A percentile compares a stretch with the other conserved stretches of the same genome.
Evolutionary conservation across 2,329 filamentous ascomycete genomes (phyloP).

Genomic region (Penicillium sp.): DNA sequence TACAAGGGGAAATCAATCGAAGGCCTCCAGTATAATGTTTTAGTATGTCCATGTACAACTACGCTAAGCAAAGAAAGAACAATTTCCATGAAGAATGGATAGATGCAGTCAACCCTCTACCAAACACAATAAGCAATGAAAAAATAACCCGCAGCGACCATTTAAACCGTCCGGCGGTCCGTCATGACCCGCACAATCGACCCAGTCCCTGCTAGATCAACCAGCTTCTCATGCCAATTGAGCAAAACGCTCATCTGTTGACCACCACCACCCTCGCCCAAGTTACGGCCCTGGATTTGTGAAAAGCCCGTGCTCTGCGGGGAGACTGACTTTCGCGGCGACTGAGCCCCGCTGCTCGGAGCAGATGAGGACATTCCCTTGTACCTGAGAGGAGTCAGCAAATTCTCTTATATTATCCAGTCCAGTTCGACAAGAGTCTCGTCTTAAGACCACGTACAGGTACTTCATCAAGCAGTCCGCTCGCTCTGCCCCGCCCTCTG

Average conservation of each 20-base stretch:
- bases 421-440: too few relatives aligned
- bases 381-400: slow-evolving; percentile 54
- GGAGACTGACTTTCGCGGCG: slow-evolving; percentile 51
- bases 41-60: slow-evolving; percentile 24
- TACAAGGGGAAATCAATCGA: slow-evolving; percentile 4
- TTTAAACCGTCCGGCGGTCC: slow-evolving; percentile 79
- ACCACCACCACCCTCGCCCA: slow-evolving; percentile 63
- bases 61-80: slow-evolving; percentile 20
- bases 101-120: slow-evolving; percentile 21
- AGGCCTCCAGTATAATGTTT: slow-evolving; percentile 15
- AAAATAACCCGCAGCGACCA: slow-evolving; percentile 6
- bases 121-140: slow-evolving; percentile 16
- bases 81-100: slow-evolving; percentile 13
- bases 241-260: slow-evolving; percentile 93
- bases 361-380: slow-evolving; percentile 68
- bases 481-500: slow-evolving; percentile 73
- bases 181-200: slow-evolving; percentile 95
- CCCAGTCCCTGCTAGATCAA: slow-evolving; percentile 85
- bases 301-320: slow-evolving; percentile 85
- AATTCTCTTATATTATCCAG: neutral
- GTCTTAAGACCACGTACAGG: slow-evolving; percentile 57
- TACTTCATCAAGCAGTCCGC: slow-evolving; percentile 97
- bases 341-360: slow-evolving; percentile 39
- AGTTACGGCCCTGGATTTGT: slow-evolving; percentile 59
- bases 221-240: slow-evolving; percentile 98